Evolutionary conservation across 1,284 basidiomycete species (phyloP), one percentile per base, ranked within the genome.

Genomic region (Rhodofomes roseus): DNA sequence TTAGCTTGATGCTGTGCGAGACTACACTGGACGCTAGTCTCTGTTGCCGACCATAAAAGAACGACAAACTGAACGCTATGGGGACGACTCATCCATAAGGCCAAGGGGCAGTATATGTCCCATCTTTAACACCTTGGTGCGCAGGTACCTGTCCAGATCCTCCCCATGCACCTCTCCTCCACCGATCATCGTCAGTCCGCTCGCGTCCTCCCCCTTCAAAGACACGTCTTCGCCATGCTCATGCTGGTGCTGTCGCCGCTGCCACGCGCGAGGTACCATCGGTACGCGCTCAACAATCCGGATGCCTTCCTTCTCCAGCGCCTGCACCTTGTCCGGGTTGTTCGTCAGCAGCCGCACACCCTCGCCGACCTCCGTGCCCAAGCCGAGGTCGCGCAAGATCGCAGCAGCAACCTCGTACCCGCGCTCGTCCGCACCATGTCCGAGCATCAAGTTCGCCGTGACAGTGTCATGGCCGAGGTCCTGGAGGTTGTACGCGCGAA

Each of bases 391-490:
- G 9, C 86, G 82, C 65, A 99, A 72, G 64, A 99, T 98, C 40
- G 92, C 95, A 7, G 81, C 89, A 0, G 96, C 96, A 59, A 99
- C 83, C 65, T 92, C 93, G 76, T 99, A 99, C 50, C 89, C 90
- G 37, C 97, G 83, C 74, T 97, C 93, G 74, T 99, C 97, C 4
- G 97, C 96, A 59, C 88, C 82, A 73, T 98, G 93, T 1, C 97
- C 97, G 25, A 99, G 86, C 81, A 98, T 83, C 46, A 99, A 79
- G 74, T 99, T 99, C 46, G 97, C 97, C 8, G 92, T 90, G 65
- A 99, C 97, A 2, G 97, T 99, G 76, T 99, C 97, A 71, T 98
- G 94, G 0, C 97, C 97, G 58, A 99, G 81, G 72, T 99, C 97
- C 73, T 99, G 97, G 31, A 99, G 80, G 71, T 99, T 99, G 79